phyloP scores from a whole-genome alignment of 108 stramenopile species.

The Schizochytrium sp. region DNA sequence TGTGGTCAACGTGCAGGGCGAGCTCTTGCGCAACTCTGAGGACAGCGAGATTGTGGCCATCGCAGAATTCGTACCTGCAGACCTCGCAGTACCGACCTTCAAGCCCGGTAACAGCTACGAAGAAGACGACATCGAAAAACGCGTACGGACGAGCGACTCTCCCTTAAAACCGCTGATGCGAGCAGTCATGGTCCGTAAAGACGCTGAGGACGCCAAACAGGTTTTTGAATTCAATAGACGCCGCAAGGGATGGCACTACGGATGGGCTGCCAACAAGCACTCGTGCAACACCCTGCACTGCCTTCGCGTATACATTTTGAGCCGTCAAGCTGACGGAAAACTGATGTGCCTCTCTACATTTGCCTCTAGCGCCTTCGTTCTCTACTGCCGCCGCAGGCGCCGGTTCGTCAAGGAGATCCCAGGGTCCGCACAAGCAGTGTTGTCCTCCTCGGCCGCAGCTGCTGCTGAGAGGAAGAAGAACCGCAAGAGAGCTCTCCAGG shows the following conservation, averaged over 20 bases:
- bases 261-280: constrained; percentile 57
- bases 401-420: constrained; percentile 48
- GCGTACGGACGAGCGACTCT: neutral
- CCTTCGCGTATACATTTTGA: constrained; percentile 16
- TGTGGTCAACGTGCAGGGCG: constrained; percentile 46
- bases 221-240: constrained; percentile 49
- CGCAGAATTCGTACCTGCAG: constrained; percentile 46
- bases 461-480: neutral
- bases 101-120: neutral
- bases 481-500: too few species aligned
- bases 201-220: neutral
- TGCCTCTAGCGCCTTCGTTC: constrained; percentile 49
- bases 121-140: neutral
- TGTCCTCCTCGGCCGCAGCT: neutral
- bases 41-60: constrained; percentile 8
- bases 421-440: neutral
- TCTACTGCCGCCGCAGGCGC: constrained; percentile 51
- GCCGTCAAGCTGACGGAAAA: neutral
- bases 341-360: constrained; percentile 21
- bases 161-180: neutral
- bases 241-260: constrained; percentile 57
- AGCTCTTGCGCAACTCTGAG: neutral
- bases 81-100: neutral
- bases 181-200: constrained; percentile 37
- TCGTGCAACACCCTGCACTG: constrained; percentile 56